phyloP scores from a whole-genome alignment of 2,329 filamentous ascomycete species.

The Leptographium galeiforme region DNA sequence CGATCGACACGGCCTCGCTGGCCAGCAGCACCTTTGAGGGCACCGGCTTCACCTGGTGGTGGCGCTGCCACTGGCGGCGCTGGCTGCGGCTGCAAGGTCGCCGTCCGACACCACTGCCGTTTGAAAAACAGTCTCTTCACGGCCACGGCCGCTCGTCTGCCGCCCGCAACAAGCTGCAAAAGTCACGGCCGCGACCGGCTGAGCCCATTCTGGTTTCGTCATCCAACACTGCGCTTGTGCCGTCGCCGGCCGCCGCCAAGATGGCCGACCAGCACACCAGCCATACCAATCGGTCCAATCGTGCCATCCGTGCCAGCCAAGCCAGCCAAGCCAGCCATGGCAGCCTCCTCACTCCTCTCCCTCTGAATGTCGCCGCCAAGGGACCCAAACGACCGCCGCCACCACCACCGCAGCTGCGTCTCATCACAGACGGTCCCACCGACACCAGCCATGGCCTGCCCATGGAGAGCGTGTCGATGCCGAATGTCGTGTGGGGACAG shows the following conservation, averaged over 20 bases:
- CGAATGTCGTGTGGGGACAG: not conserved
- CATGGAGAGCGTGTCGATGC: not conserved
- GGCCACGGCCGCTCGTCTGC: too few relatives aligned
- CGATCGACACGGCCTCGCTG: constrained; percentile 1
- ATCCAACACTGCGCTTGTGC: constrained; percentile 7
- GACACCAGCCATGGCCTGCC: not conserved
- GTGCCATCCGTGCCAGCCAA: not conserved
- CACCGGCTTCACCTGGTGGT: constrained; percentile 7
- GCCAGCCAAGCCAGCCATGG: not conserved
- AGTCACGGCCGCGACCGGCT: constrained; percentile 4
- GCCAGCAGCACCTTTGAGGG: constrained; percentile 7
- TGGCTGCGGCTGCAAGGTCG: constrained; percentile 5
- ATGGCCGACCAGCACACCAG: not conserved
- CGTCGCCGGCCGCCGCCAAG: not conserved
- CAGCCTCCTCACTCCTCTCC: not conserved
- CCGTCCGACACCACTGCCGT: not conserved
- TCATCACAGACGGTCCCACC: not conserved
- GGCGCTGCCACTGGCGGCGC: constrained; percentile 7
- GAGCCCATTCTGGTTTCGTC: constrained; percentile 3
- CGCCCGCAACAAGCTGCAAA: not conserved
- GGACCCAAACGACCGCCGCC: constrained; percentile 5
- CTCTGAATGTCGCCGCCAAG: not conserved
- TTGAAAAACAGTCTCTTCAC: too few relatives aligned
- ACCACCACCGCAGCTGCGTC: constrained; percentile 7
- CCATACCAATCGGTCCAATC: not conserved